Evolutionary conservation across 768 basidiomycete species (phyloP).

Genomic region (Clitopilus passeckerianus): DNA sequence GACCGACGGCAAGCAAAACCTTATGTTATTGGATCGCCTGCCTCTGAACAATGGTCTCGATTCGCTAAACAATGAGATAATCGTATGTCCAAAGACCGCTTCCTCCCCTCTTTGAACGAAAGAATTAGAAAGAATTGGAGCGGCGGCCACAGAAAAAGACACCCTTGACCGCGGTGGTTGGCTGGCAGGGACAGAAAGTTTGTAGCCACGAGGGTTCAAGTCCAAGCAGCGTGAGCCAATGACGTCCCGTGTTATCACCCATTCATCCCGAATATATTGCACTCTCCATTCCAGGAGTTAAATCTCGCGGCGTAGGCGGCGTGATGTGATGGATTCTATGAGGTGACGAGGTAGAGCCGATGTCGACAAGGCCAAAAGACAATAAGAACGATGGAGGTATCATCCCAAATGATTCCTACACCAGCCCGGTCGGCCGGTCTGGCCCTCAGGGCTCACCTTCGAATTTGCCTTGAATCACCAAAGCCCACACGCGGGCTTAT

Average conservation of each 20-base stretch:
- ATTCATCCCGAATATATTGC: constrained; percentile 18
- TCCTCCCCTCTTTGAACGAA: neutral
- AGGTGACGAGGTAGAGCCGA: constrained; percentile 15
- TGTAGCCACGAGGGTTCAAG: constrained; percentile 25
- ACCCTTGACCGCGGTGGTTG: constrained; percentile 11
- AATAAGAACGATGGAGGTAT: constrained; percentile 20
- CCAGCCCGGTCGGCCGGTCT: constrained; percentile 3
- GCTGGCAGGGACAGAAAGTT: constrained; percentile 21
- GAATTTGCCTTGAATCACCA: constrained; percentile 12
- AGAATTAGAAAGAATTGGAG: neutral
- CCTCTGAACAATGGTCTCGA: constrained; percentile 23
- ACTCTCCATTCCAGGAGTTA: constrained; percentile 24
- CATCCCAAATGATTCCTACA: constrained; percentile 6
- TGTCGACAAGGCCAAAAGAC: constrained; percentile 14
- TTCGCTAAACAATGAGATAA: constrained; percentile 18
- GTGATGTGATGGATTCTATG: constrained; percentile 2
- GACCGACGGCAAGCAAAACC: neutral
- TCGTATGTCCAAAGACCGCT: constrained; percentile 17
- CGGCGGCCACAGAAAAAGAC: constrained; percentile 10
- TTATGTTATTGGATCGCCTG: constrained; percentile 1
- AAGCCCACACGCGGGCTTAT: constrained; percentile 14
- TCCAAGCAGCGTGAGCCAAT: neutral
- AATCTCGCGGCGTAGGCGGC: neutral
- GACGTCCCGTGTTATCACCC: neutral
- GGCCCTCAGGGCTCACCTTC: neutral